Percentiles rank a stretch among this genome's conserved stretches.
Conservation (phyloP, 1,284 basidiomycete species). For the Rhodotorula sp. region DNA sequence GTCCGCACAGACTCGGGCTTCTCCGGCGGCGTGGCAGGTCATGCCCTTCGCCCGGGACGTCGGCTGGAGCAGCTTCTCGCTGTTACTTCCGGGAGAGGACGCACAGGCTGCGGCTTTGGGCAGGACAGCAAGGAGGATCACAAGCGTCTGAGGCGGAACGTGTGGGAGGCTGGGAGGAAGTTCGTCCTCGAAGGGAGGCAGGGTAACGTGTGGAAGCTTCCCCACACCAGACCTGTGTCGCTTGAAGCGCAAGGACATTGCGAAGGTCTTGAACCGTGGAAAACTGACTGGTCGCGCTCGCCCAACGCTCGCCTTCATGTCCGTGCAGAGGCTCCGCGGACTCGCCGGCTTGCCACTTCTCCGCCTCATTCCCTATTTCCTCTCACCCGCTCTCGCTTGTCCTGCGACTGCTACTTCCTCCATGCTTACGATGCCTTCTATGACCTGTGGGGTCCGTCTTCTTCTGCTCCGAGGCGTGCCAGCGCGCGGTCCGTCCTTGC, state of each 20-base stretch:
- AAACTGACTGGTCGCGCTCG: constrained; percentile 13
- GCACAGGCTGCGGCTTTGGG: constrained; percentile 18
- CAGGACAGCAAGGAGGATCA: constrained; percentile 21
- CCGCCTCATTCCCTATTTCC: neutral
- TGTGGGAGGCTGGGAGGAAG: constrained; percentile 31
- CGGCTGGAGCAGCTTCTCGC: constrained; percentile 23
- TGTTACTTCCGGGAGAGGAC: constrained; percentile 27
- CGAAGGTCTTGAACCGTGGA: constrained; percentile 23
- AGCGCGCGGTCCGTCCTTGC: too few species aligned
- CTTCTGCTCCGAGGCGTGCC: too few species aligned
- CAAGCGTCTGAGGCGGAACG: constrained; percentile 22
- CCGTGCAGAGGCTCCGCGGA: too few species aligned
- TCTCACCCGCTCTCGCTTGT: neutral
- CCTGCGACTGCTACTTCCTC: too few species aligned
- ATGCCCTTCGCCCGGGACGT: constrained; percentile 32
- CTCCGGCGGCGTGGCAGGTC: constrained; percentile 28
- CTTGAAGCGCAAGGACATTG: constrained; percentile 24
- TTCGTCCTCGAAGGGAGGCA: constrained; percentile 25
- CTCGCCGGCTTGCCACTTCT: neutral
- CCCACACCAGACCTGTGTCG: constrained; percentile 30
- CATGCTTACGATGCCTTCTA: too few species aligned
- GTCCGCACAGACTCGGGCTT: constrained; percentile 36
- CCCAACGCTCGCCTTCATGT: too few species aligned
- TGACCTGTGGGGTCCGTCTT: too few species aligned
- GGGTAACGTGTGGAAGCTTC: constrained; percentile 35